These are phyloP conservation scores for Talaromyces sp. DNA, from an alignment of 2,329 filamentous ascomycete genomes.

Conservation along the genomic window DNA sequence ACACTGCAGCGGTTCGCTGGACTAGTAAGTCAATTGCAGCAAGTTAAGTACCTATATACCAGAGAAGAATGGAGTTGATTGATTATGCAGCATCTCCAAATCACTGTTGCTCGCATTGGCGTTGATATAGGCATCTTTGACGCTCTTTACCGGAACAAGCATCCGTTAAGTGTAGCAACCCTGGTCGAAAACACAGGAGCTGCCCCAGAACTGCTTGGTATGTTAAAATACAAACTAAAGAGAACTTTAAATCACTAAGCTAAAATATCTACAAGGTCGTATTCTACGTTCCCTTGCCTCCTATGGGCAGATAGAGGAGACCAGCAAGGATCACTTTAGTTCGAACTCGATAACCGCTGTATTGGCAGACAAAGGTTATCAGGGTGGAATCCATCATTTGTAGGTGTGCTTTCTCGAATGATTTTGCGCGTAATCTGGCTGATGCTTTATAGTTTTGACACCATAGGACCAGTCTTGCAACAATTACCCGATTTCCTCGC, in stretches of 20 bases:
- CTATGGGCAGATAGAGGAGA: conserved; percentile 18
- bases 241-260: no score
- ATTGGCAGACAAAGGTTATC: neutral
- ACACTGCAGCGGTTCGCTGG: no score
- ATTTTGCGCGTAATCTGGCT: neutral
- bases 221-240: no score
- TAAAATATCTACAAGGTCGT: conserved; percentile 4
- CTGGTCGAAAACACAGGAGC: conserved; percentile 18
- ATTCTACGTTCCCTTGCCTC: conserved; percentile 28
- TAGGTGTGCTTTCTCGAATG: no score
- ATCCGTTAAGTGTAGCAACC: conserved; percentile 19
- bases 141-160: neutral
- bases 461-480: neutral
- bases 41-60: no score
- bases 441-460: neutral
- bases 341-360: conserved; percentile 22
- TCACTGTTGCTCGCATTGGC: neutral
- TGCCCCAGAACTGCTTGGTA: conserved; percentile 10
- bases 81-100: neutral
- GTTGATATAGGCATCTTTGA: neutral
- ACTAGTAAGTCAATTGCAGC: no score
- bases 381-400: neutral
- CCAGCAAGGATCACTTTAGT: conserved; percentile 19
- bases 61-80: no score
- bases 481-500: neutral